Evolutionary conservation across 2,329 filamentous ascomycete species (phyloP).

Genomic region (Ophiostoma ips): DNA sequence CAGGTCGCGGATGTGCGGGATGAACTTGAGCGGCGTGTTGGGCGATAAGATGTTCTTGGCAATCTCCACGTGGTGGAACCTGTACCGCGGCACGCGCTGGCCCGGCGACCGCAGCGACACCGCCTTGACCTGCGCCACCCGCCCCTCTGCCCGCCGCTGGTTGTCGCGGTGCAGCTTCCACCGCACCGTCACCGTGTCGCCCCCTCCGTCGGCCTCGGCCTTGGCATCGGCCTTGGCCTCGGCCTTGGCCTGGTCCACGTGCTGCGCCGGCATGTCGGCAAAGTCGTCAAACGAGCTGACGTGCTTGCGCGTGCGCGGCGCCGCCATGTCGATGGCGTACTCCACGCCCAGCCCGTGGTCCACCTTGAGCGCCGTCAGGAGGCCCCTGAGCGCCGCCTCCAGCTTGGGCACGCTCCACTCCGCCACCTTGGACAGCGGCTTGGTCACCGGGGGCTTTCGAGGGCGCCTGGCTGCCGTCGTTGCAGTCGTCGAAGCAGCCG

Average conservation of each 20-base stretch:
- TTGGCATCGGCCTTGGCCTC: conserved; percentile 14
- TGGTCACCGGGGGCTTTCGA: not conserved
- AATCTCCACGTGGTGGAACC: conserved; percentile 47
- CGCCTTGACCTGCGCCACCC: conserved; percentile 17
- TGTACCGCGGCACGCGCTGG: conserved; percentile 41
- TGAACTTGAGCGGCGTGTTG: conserved; percentile 46
- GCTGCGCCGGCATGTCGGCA: conserved; percentile 26
- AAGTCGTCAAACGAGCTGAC: conserved; percentile 28
- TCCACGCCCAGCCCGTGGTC: conserved; percentile 32
- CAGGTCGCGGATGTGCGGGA: conserved; percentile 44
- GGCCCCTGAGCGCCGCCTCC: conserved; percentile 25
- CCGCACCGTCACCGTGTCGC: not conserved
- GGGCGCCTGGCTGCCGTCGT: not conserved
- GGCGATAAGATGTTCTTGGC: conserved; percentile 45
- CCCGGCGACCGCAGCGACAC: conserved; percentile 35
- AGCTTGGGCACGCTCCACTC: conserved; percentile 32
- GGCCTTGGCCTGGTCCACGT: conserved; percentile 9
- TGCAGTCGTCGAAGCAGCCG: not conserved
- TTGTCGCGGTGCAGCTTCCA: conserved; percentile 10
- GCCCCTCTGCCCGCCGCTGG: conserved; percentile 8
- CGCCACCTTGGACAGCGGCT: not conserved
- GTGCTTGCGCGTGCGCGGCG: conserved; percentile 3
- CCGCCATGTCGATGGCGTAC: conserved; percentile 28
- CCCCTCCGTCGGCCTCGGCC: conserved; percentile 13
- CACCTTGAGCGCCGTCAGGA: conserved; percentile 29